Conservation (phyloP, 345 rosid genomes). For the Rhodamnia rubescens region DNA sequence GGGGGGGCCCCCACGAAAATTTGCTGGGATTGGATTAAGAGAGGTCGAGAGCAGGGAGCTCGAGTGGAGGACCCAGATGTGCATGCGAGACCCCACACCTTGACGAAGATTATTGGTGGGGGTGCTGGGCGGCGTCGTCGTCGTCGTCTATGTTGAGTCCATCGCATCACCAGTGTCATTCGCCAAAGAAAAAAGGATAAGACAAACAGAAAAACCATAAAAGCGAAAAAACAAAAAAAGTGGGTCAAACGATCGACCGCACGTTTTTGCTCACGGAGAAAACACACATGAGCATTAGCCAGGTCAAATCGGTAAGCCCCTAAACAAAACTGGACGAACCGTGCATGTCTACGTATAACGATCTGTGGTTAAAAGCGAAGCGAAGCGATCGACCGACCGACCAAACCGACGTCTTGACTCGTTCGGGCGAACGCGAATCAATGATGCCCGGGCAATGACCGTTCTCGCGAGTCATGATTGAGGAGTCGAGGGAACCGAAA, state of each 20-base stretch:
- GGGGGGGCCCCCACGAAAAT: neutral
- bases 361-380: no score
- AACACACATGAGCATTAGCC: neutral
- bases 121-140: neutral
- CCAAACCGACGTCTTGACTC: no score
- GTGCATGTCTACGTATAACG: no score
- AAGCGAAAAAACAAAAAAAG: neutral
- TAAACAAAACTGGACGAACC: no score
- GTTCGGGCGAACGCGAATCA: no score
- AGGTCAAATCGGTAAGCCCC: neutral
- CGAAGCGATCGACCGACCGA: no score
- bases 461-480: no score
- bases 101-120: neutral
- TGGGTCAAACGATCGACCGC: neutral
- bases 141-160: neutral
- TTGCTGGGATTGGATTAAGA: neutral
- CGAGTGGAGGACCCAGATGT: neutral
- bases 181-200: neutral
- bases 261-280: neutral
- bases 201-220: neutral
- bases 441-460: no score
- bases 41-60: neutral
- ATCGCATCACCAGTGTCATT: neutral
- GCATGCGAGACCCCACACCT: neutral
- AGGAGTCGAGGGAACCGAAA: no score